Conservation (phyloP, 257 asterid species). For the Rauvolfia tetraphylla region DNA sequence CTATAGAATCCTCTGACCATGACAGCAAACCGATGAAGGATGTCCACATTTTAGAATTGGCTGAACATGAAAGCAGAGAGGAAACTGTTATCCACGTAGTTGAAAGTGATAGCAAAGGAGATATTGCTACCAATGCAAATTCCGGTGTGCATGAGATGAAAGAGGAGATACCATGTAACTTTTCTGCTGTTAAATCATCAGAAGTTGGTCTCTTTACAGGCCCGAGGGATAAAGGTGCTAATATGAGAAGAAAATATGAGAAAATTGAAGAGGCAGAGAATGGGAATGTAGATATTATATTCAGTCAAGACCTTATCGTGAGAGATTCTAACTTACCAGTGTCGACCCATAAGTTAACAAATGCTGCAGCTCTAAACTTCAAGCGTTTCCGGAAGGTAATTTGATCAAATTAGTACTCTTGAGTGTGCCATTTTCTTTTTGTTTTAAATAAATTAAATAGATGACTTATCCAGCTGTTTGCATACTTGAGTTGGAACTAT, state of each 20-base stretch:
- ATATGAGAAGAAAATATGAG: constrained; percentile 31
- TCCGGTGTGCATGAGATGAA: constrained; percentile 28
- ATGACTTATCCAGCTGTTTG: not conserved
- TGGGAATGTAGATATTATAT: constrained; percentile 63
- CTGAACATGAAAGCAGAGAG: constrained; percentile 26
- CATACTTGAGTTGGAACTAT: not conserved
- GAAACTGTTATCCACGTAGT: constrained; percentile 26
- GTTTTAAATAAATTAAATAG: not conserved
- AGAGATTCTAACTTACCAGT: constrained; percentile 37
- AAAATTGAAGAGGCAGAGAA: constrained; percentile 38
- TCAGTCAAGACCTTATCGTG: constrained; percentile 75
- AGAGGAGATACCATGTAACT: constrained; percentile 34
- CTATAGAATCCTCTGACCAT: constrained; percentile 44
- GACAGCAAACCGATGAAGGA: constrained; percentile 32
- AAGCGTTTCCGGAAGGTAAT: constrained; percentile 86
- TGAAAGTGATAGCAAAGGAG: constrained; percentile 34
- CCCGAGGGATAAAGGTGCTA: constrained; percentile 32
- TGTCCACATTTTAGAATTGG: constrained; percentile 27
- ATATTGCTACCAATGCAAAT: constrained; percentile 19
- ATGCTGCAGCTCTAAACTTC: constrained; percentile 48
- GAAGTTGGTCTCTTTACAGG: constrained; percentile 20
- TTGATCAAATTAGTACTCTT: not conserved
- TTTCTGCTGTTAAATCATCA: constrained; percentile 22
- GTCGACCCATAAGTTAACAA: constrained; percentile 30
- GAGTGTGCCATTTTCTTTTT: not conserved